A percentile compares a stretch with the other conserved stretches of the same genome.
These are phyloP conservation scores for Alternaria gaisen DNA, from an alignment of 2,329 filamentous ascomycete genomes.

Conservation along the genomic window DNA sequence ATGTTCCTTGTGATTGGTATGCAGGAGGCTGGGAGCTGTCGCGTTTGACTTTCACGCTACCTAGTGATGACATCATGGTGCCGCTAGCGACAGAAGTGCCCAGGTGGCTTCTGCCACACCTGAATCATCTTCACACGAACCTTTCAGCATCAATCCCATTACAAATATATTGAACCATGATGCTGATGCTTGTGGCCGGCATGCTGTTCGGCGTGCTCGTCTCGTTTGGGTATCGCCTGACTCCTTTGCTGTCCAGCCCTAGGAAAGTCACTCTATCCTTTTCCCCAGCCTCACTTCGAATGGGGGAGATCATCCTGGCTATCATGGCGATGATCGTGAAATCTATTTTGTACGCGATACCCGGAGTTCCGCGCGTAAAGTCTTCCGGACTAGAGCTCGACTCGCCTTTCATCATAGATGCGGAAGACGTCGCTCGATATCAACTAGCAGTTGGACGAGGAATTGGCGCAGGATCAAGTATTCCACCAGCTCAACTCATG, in stretches of 20 bases:
- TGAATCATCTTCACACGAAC: neutral
- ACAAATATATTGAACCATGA: neutral
- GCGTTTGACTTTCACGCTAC: neutral
- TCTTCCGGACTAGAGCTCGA: neutral
- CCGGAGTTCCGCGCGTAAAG: neutral
- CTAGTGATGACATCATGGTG: neutral
- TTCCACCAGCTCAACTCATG: slow-evolving; percentile 4
- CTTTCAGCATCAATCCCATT: neutral
- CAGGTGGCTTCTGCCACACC: neutral
- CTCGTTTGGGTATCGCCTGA: slow-evolving; percentile 9
- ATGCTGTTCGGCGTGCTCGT: slow-evolving; percentile 9
- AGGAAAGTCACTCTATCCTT: slow-evolving; percentile 8
- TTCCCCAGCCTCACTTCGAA: slow-evolving; percentile 15
- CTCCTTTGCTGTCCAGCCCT: slow-evolving; percentile 6
- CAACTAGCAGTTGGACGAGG: slow-evolving; percentile 1
- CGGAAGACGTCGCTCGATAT: slow-evolving; percentile 10
- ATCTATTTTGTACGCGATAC: neutral
- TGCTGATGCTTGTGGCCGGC: neutral
- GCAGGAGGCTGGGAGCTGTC: neutral
- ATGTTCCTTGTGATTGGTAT: neutral
- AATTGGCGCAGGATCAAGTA: neutral
- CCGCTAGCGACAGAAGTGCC: neutral
- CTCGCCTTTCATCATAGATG: slow-evolving; percentile 8
- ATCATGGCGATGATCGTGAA: slow-evolving; percentile 9
- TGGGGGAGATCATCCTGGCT: slow-evolving; percentile 9